phyloP scores from a whole-genome alignment of 371 early-diverging fungal species.

The Funneliformis caledonium region DNA sequence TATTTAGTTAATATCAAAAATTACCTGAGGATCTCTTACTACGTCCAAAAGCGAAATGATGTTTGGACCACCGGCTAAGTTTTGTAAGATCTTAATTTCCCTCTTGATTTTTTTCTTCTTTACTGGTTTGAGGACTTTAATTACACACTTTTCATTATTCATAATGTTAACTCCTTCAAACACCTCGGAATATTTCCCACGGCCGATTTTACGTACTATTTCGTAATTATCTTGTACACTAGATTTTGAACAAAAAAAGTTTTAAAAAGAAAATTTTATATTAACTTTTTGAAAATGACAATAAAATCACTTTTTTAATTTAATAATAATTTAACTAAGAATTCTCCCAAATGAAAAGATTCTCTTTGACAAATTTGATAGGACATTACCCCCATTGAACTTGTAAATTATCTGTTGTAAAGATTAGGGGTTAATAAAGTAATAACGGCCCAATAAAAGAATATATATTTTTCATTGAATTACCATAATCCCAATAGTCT shows the following conservation, averaged over 20 bases:
- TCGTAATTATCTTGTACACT: slow-evolving; percentile 95
- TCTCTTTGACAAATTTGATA: background rate
- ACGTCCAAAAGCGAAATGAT: slow-evolving; percentile 94
- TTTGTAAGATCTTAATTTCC: slow-evolving; percentile 98
- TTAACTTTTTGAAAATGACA: background rate
- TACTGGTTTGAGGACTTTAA: slow-evolving; percentile 99
- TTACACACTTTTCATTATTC: slow-evolving; percentile 84
- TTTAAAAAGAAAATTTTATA: background rate
- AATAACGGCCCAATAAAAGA: background rate
- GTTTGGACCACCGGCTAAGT: slow-evolving; percentile 93
- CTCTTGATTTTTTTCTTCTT: slow-evolving; percentile 99
- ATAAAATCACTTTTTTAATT: background rate
- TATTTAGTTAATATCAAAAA: background rate
- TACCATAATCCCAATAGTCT: slow-evolving; percentile 95
- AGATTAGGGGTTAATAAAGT: background rate
- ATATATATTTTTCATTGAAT: background rate
- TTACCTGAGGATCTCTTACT: slow-evolving; percentile 92
- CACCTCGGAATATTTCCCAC: slow-evolving; percentile 99
- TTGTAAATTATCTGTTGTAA: slow-evolving; percentile 41
- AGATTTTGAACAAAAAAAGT: slow-evolving; percentile 23
- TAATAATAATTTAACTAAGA: background rate
- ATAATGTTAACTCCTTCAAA: slow-evolving; percentile 95
- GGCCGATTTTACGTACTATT: slow-evolving; percentile 95
- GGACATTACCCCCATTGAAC: slow-evolving; percentile 52
- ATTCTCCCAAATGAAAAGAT: slow-evolving; percentile 11